Evolutionary conservation across 2,329 filamentous ascomycete genomes (phyloP), one percentile per base, ranked within the genome.

Genomic region (Beauveria asiatica): DNA sequence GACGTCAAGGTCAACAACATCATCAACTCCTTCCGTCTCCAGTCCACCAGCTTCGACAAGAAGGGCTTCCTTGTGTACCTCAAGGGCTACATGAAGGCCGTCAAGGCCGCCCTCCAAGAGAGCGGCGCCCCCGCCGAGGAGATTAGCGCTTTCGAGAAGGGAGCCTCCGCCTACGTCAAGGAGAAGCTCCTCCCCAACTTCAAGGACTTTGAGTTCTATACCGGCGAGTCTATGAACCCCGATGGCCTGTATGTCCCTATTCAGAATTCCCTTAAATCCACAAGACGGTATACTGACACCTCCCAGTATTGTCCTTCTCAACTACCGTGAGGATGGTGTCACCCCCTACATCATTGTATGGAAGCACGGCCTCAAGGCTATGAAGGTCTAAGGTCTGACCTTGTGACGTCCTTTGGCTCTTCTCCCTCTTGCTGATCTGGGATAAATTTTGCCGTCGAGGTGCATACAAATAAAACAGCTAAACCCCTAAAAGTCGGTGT

Each of bases 191-290:
- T 88, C 62, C 78, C 73, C 74, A 93, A 90, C 80, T 96, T 96
- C 83, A 92, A 96, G 81, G 90, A 97, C 82, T 96, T 88, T 76
- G 93, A 97, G 76, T 93, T 97, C 78, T 89, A 89, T 78, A 90
- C 89, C 69, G 92, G 93, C 79, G 87, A 94, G 82, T 88, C 85
- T 69, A 95, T 96, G 90, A 85, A 95, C 78, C 87, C 89, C 69
- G 90, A 96, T 72, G 92, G 88, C 81, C 96, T 97, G 94, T 94
- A 80, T 72, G 89, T 83, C 59, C 37, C 62, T 21, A 25, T 5
- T 25, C 48, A 33, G 52, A 60, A 27, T 16, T 17, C 33, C 8
- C 49, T 23, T 23, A 17, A 19, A 5, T 25, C 19, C 16, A 7
- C 13, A 23, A 27, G n/a, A n/a, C 39, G 53, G 61, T 63, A 65